Base-by-base conservation (phyloP, 345 rosid genomes). In the Noccaea caerulescens region DNA sequence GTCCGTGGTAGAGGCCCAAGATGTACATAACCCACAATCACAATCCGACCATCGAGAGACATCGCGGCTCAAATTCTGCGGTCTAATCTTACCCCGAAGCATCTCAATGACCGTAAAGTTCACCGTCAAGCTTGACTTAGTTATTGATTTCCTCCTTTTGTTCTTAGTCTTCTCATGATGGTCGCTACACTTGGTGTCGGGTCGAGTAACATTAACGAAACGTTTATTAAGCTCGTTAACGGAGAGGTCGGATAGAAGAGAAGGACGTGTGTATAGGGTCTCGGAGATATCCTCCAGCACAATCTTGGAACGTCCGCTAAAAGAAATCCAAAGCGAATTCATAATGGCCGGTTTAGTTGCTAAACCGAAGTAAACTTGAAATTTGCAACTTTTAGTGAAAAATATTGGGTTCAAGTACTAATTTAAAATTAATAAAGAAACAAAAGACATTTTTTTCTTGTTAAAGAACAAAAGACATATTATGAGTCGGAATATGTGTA, bases 11-110 rank as follows among this genome's bases (percentile, higher is more conserved):
- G 84, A 77, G 8, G 86, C 47, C 99, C 99, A 94, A 6, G 81
- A 77, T 39, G 81, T 90, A 77, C 99, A 95, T 63, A 76, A 56
- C 33, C 76, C 78, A 70, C 99, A 94, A 63, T 88, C 97, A 63
- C 99, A 94, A 69, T 93, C 98, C 1, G 96, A 93, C 98, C 98
- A 93, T 80, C 96, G 82, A 10, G 96, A 86, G 41, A 82, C 30
- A 18, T 69, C 67, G 10, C 46, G 45, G 9, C 46, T 65, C 45
- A 44, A 30, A 43, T 59, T 66, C 27, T 66, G 63, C 51, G 37
- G 76, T 25, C 27, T 66, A 12, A 77, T 71, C 57, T 77, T 77
- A 3, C 84, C 85, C 58, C 80, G 79, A 11, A 65, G 77, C 62
- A 52, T 89, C 81, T 85, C 91, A 54, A 91, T 88, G 12, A 89